Evolutionary conservation across 2,329 filamentous ascomycete species (phyloP).

Genomic region (Exophiala bonariae): DNA sequence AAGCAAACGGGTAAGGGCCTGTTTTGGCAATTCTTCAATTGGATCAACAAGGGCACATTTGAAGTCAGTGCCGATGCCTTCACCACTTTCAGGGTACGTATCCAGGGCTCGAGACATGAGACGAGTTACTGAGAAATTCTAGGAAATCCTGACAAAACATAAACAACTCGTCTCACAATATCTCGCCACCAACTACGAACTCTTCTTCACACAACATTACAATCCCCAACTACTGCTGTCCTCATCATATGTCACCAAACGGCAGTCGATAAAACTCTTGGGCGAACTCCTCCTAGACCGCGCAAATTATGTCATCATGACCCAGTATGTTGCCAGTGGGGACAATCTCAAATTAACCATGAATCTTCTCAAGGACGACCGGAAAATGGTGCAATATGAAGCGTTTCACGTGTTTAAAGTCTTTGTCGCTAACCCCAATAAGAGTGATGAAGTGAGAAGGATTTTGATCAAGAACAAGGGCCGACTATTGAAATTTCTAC

Average conservation of each 20-base stretch:
- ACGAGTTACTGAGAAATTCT: background rate
- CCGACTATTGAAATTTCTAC: slow-evolving; percentile 82
- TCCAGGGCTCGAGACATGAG: background rate
- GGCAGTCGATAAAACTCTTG: slow-evolving; percentile 95
- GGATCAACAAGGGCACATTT: slow-evolving; percentile 95
- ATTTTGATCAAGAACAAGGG: slow-evolving; percentile 96
- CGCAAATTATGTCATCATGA: slow-evolving; percentile 98
- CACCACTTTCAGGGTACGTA: slow-evolving; percentile 84
- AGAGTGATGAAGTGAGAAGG: slow-evolving; percentile 91
- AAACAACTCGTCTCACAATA: slow-evolving; percentile 89
- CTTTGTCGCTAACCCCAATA: slow-evolving; percentile 97
- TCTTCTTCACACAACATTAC: slow-evolving; percentile 73
- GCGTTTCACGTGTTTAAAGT: slow-evolving; percentile 99
- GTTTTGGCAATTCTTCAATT: slow-evolving; percentile 96
- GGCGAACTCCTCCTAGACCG: slow-evolving; percentile 93
- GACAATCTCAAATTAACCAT: slow-evolving; percentile 98
- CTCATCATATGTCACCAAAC: slow-evolving; percentile 94
- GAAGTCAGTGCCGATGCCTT: slow-evolving; percentile 97
- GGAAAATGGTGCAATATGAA: slow-evolving; percentile 99
- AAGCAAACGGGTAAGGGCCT: slow-evolving; percentile 78
- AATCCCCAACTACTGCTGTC: slow-evolving; percentile 86
- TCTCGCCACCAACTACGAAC: slow-evolving; percentile 82
- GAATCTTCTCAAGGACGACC: slow-evolving; percentile 91
- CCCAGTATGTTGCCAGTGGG: slow-evolving; percentile 88
- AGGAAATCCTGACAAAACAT: slow-evolving; percentile 94